Evolutionary conservation across 2,329 filamentous ascomycete species (phyloP).

Genomic region (Colletotrichum simmondsii): DNA sequence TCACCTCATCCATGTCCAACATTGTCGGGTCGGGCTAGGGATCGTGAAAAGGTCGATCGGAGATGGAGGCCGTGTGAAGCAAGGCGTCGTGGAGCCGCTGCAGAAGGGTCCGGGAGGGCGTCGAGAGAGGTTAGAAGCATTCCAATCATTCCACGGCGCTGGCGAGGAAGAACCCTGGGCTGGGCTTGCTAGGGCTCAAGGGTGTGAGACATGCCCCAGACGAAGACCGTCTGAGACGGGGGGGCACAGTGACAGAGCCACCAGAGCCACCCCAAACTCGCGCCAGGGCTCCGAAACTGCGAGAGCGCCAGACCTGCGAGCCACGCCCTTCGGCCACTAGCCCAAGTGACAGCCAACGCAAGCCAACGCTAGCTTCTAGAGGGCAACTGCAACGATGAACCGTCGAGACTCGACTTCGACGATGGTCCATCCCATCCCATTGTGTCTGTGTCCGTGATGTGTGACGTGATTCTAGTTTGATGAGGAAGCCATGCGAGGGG

Average conservation of each 20-base stretch:
- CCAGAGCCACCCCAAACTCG: conserved; percentile 11
- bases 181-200: conserved; percentile 6
- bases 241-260: not conserved
- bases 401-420: not conserved
- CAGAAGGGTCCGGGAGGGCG: not conserved
- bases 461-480: conserved; percentile 28
- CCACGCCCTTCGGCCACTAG: not conserved
- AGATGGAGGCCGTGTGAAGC: conserved; percentile 21
- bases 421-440: not conserved
- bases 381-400: not conserved
- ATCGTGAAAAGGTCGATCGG: conserved; percentile 28
- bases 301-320: conserved; percentile 9
- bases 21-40: conserved; percentile 4
- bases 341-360: conserved; percentile 6
- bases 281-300: conserved; percentile 28
- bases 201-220: conserved; percentile 44
- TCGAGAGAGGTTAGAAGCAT: not conserved
- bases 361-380: not conserved
- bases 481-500: conserved; percentile 18
- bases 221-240: conserved; percentile 40
- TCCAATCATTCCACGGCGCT: conserved; percentile 4
- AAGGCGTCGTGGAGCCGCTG: conserved; percentile 20
- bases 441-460: not conserved
- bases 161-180: conserved; percentile 13
- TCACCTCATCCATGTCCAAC: not conserved